phyloP scores from a whole-genome alignment of 2,329 filamentous ascomycete genomes.

The Botrytis porri region DNA sequence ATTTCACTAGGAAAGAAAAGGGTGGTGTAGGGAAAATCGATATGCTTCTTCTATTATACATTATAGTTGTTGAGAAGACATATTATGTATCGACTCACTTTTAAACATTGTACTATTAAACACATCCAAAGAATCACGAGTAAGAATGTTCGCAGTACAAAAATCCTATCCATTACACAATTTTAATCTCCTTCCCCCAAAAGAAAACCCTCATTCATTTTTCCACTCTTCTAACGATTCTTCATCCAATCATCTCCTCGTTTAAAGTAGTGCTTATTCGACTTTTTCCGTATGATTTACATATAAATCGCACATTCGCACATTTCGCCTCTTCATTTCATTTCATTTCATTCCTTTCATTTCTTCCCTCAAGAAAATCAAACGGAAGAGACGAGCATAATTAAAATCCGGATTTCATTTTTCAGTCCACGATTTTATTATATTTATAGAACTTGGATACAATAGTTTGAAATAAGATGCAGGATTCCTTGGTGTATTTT shows the following conservation, averaged over 20 bases:
- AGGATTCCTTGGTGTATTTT: conserved; percentile 25
- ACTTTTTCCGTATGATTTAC: neutral
- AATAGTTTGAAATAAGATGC: too few relatives aligned
- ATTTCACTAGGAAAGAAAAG: neutral
- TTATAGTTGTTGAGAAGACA: too few relatives aligned
- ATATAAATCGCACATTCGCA: neutral
- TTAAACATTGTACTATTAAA: neutral
- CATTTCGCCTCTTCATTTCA: neutral
- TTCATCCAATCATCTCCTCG: neutral
- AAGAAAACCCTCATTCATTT: neutral
- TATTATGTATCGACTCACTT: neutral
- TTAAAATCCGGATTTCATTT: too few relatives aligned
- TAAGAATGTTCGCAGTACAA: neutral
- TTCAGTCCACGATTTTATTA: neutral
- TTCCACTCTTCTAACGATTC: too few relatives aligned
- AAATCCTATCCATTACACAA: neutral
- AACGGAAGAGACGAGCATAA: neutral
- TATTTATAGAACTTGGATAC: too few relatives aligned
- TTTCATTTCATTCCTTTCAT: neutral
- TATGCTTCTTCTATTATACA: neutral
- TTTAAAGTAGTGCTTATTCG: neutral
- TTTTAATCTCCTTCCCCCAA: neutral
- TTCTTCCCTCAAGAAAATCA: neutral
- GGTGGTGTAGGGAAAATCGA: neutral
- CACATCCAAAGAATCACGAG: too few relatives aligned